These are phyloP conservation scores for Pythium vanterpoolii DNA, from an alignment of 352 stramenopile genomes.

Conservation along the genomic window DNA sequence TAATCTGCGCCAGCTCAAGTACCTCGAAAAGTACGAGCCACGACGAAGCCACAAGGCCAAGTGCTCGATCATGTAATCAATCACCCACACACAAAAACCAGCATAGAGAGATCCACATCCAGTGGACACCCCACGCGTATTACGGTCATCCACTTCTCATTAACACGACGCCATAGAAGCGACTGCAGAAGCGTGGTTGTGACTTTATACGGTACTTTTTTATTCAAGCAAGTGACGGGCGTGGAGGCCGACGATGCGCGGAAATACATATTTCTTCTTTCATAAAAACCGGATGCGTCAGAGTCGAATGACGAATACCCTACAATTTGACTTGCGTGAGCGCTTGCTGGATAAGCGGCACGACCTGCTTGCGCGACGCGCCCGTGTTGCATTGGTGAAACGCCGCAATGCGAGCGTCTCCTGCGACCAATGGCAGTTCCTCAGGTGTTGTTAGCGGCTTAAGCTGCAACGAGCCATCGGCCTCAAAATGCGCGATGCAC, in stretches of 20 bases:
- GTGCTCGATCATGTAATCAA: slow-evolving; percentile 75
- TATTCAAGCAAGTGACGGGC: background rate
- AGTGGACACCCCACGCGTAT: background rate
- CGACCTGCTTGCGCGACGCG: slow-evolving; percentile 75
- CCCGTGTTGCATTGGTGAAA: slow-evolving; percentile 61
- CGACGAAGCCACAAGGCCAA: slow-evolving; percentile 69
- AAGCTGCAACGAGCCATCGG: slow-evolving; percentile 42
- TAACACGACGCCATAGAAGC: background rate
- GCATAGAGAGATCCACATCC: background rate
- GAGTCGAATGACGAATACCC: no score
- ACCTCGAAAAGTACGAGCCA: slow-evolving; percentile 95
- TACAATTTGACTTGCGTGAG: slow-evolving; percentile 23
- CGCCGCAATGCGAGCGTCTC: slow-evolving; percentile 29
- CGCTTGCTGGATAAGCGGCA: slow-evolving; percentile 56
- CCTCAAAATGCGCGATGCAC: slow-evolving; percentile 38
- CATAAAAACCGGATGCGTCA: no score
- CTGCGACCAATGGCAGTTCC: slow-evolving; percentile 30
- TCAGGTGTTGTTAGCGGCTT: slow-evolving; percentile 27
- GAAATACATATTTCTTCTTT: slow-evolving; percentile 4
- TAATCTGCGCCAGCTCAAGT: slow-evolving; percentile 97
- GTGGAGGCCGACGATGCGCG: background rate
- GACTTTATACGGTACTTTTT: background rate
- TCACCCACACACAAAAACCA: background rate
- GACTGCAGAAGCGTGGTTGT: background rate
- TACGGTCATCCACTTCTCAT: background rate